Conservation (phyloP, 768 basidiomycete genomes). For the Podaxis rugospora region DNA sequence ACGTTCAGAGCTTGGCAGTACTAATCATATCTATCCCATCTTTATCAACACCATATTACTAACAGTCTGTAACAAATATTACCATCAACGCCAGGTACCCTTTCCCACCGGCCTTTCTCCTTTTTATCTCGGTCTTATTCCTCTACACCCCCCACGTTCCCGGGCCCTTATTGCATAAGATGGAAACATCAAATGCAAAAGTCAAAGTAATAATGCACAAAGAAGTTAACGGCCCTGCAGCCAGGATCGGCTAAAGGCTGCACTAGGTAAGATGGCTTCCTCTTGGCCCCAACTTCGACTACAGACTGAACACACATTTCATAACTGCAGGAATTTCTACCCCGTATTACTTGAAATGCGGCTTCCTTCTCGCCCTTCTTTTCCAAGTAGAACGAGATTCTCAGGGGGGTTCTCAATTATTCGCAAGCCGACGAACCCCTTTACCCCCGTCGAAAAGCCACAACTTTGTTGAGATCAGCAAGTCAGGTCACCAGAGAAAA, state of each 20-base stretch:
- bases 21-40: background rate
- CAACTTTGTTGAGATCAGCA: background rate
- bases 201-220: background rate
- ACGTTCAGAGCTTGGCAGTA: background rate
- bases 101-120: background rate
- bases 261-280: background rate
- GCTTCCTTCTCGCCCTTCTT: background rate
- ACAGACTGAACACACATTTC: background rate
- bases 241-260: background rate
- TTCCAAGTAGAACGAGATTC: background rate
- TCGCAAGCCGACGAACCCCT: background rate
- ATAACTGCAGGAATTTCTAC: background rate
- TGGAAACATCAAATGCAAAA: background rate
- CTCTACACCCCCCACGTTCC: background rate
- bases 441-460: background rate
- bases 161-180: conserved; percentile 1
- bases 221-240: background rate
- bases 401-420: background rate
- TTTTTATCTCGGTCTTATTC: background rate
- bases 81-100: background rate
- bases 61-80: background rate
- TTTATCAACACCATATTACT: background rate
- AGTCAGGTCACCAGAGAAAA: background rate
- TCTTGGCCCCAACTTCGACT: background rate
- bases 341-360: background rate